phyloP scores from a whole-genome alignment of 2,329 filamentous ascomycete species.

The Hypoxylon sp. region DNA sequence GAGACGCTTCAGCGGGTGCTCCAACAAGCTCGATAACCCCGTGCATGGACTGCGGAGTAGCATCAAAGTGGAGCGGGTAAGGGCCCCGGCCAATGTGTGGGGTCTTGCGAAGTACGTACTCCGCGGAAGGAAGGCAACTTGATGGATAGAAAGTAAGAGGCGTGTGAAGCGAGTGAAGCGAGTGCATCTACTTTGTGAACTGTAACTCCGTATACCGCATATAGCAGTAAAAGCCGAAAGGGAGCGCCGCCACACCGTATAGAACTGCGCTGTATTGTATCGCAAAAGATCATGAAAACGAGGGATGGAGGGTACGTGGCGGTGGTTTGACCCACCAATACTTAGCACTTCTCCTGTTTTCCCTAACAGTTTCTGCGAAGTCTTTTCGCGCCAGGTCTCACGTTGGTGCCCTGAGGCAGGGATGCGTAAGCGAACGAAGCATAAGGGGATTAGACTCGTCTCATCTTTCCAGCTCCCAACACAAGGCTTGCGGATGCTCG shows the following conservation, averaged over 20 bases:
- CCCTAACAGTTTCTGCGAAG: conserved; percentile 41
- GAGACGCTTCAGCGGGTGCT: conserved; percentile 39
- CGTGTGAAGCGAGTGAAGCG: conserved; percentile 3
- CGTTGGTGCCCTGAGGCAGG: conserved; percentile 46
- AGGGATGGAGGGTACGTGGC: conserved; percentile 36
- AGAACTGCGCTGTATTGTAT: conserved; percentile 17
- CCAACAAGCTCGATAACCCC: conserved; percentile 37
- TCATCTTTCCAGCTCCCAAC: conserved; percentile 47
- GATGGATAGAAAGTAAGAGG: conserved; percentile 2
- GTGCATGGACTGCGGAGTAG: conserved; percentile 45
- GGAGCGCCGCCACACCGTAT: conserved; percentile 16
- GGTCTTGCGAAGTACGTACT: conserved; percentile 22
- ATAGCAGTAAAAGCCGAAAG: conserved; percentile 27
- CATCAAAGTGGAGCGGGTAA: conserved; percentile 46
- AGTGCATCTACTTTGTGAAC: conserved; percentile 10
- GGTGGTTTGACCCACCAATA: conserved; percentile 50
- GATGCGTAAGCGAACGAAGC: conserved; percentile 45
- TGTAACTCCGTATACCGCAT: conserved; percentile 21
- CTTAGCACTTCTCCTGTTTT: conserved; percentile 49
- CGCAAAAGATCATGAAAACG: conserved; percentile 34
- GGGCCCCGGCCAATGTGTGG: conserved; percentile 24
- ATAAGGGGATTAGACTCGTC: conserved; percentile 48
- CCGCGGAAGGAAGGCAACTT: conserved; percentile 10
- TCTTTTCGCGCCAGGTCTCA: conserved; percentile 49
- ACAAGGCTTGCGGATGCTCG: conserved; percentile 39